A percentile compares a stretch with the other conserved stretches of the same genome.
Evolutionary conservation across 345 rosid species (phyloP).

Genomic region (Aurinia saxatilis): DNA sequence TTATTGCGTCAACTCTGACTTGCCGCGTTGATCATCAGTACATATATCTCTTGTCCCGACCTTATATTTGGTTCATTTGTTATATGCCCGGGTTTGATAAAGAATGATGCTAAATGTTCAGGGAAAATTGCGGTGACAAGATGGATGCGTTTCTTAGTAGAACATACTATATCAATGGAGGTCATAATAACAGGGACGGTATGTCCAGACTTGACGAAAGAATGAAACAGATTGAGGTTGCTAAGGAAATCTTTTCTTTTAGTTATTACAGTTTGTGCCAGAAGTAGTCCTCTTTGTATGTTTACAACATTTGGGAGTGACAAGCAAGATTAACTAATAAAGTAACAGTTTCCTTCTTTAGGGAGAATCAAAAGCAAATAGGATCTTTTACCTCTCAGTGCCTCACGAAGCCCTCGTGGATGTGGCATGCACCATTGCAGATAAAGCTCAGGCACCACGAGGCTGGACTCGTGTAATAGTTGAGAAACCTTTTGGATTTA

Average conservation of each 20-base stretch:
- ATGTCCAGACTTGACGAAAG: constrained; percentile 54
- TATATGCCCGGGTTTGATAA: background rate
- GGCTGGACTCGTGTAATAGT: constrained; percentile 74
- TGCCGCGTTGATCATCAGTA: constrained; percentile 77
- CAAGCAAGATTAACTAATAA: constrained; percentile 25
- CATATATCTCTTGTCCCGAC: constrained; percentile 13
- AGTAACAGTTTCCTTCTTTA: constrained; percentile 33
- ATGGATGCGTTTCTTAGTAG: constrained; percentile 54
- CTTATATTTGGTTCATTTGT: background rate
- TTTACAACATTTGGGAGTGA: constrained; percentile 4
- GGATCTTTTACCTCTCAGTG: constrained; percentile 70
- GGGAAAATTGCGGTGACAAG: constrained; percentile 59
- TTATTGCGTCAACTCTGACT: constrained; percentile 59
- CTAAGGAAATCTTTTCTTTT: background rate
- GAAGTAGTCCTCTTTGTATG: background rate
- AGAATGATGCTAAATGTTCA: constrained; percentile 21
- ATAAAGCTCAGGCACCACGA: constrained; percentile 47
- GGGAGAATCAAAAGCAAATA: constrained; percentile 51
- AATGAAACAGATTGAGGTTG: constrained; percentile 66
- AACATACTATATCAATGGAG: constrained; percentile 60
- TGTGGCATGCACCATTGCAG: constrained; percentile 52
- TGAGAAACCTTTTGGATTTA: constrained; percentile 79
- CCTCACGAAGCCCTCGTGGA: constrained; percentile 82
- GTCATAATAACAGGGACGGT: constrained; percentile 50
- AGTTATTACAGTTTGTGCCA: background rate